Conservation (phyloP, 108 stramenopile genomes). For the Pseudonitzschia delicatissima region DNA sequence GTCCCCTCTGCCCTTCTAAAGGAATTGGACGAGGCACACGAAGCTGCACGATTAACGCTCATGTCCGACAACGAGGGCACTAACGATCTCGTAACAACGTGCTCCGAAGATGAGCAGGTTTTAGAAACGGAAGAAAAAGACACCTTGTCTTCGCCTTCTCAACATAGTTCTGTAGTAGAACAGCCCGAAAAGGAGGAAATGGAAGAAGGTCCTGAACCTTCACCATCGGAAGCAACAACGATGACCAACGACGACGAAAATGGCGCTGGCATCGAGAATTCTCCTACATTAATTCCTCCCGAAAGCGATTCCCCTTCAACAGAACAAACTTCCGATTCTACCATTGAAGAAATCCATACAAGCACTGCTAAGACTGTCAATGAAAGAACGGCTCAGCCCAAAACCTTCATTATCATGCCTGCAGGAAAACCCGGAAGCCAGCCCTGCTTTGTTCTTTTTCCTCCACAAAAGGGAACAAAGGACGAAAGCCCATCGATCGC, state of each 20-base stretch:
- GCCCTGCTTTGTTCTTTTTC: too few relatives aligned
- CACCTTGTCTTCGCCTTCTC: neutral
- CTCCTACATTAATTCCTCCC: too few relatives aligned
- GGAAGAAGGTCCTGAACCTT: neutral
- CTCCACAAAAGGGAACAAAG: too few relatives aligned
- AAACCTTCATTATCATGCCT: too few relatives aligned
- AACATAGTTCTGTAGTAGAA: neutral
- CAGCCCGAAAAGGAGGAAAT: neutral
- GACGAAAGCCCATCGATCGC: too few relatives aligned
- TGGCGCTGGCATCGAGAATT: neutral
- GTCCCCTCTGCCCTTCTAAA: constrained; percentile 30
- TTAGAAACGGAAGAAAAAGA: neutral
- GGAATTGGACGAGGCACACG: constrained; percentile 40
- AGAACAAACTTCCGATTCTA: too few relatives aligned
- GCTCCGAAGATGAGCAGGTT: neutral
- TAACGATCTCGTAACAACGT: neutral
- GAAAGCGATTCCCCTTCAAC: too few relatives aligned
- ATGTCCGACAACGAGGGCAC: constrained; percentile 1
- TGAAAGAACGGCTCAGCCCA: too few relatives aligned
- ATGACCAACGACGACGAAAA: neutral
- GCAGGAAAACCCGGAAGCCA: too few relatives aligned
- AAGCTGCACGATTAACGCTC: constrained; percentile 25
- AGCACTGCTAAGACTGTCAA: too few relatives aligned
- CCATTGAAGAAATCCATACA: too few relatives aligned
- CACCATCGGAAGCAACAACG: too few relatives aligned